Evolutionary conservation across 768 basidiomycete genomes (phyloP).

Genomic region (Hortiboletus campestris): DNA sequence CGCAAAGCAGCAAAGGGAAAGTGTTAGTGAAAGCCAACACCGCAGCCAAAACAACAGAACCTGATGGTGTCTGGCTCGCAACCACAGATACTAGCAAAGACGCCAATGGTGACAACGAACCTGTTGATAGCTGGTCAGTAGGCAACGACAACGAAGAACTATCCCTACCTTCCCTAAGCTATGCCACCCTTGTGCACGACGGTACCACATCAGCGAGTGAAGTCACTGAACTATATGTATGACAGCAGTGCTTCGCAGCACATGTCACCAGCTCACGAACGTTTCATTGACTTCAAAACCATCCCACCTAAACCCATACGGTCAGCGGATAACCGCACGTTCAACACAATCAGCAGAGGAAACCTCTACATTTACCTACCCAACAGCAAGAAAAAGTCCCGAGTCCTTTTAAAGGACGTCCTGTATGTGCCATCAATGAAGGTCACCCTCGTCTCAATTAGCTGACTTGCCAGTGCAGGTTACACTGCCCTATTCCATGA

Average conservation of each 20-base stretch:
- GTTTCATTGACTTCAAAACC: background rate
- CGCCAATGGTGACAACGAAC: too few species aligned
- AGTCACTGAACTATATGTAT: background rate
- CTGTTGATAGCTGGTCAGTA: too few species aligned
- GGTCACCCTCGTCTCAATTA: background rate
- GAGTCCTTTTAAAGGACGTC: background rate
- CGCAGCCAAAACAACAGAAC: background rate
- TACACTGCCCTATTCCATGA: too few species aligned
- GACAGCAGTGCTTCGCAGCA: background rate
- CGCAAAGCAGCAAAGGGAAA: background rate
- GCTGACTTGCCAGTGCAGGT: background rate
- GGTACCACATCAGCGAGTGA: too few species aligned
- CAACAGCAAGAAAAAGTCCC: background rate
- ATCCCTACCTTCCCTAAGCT: too few species aligned
- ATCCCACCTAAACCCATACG: background rate
- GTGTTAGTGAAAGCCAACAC: too few species aligned
- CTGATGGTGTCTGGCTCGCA: background rate
- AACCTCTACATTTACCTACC: background rate
- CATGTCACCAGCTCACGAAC: background rate
- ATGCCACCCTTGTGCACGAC: too few species aligned
- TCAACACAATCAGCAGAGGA: background rate
- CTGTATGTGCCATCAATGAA: background rate
- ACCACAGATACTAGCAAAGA: too few species aligned
- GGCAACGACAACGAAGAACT: too few species aligned
- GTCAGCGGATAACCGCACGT: background rate